Base-by-base conservation (phyloP, 306 rosid species). In the Delonix regia region DNA sequence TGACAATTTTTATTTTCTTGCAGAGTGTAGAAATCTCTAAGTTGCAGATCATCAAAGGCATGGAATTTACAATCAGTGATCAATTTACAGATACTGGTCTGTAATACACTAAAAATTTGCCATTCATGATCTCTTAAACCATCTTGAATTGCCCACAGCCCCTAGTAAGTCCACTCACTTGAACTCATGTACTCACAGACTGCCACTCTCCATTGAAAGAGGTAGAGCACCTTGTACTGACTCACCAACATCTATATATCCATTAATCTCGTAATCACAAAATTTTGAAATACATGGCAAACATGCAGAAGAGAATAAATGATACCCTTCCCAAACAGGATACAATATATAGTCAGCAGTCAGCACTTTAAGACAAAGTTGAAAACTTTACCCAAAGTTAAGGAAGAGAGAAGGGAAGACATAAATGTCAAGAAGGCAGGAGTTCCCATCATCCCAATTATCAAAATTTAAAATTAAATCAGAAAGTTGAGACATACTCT, bases 121-220 rank as follows among this genome's bases (percentile, higher is more conserved):
- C 61, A 44, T 82, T 57, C n/a, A 14, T 51, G 53, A 16, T 77
- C 70, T 71, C 52, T 44, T 70, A 57, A 74, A 39, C 63, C 22
- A 63, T 11, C 13, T 33, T 59, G 44, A 80, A 74, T 74, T 53
- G 25, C 52, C 77, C 62, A 76, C 67, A 53, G 36, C 64, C 73
- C 67, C 21, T 24, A 49, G 12, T 25, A 13, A 49, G 12, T 25
- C 7, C 67, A 52, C 53, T 57, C 53, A 47, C 74, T 72, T 9
- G 47, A 73, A 61, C 61, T 62, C 71, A 71, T 77, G 75, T 66
- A 74, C 81, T 42, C 69, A 76, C 24, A 76, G 73, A 77, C 39
- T 30, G 59, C 78, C 24, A 52, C 69, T 79, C 66, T 51, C 66
- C 66, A 62, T 45, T 69, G 28, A 51, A 61, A 75, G 22, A 15